Evolutionary conservation across 352 stramenopile species (phyloP).

Genomic region (Pythium sukuiense): DNA sequence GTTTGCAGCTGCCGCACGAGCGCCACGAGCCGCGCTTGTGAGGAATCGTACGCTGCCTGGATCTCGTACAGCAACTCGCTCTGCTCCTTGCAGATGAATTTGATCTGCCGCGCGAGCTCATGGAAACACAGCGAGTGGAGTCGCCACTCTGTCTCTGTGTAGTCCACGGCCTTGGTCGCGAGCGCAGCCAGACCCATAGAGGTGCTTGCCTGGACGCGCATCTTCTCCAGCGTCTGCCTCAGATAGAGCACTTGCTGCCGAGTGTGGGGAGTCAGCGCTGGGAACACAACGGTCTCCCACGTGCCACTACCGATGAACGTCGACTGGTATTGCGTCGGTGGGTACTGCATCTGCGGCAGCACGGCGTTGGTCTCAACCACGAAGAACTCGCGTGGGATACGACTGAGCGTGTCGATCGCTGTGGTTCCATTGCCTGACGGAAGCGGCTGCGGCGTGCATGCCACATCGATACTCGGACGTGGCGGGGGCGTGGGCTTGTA

Average conservation of each 20-base stretch:
- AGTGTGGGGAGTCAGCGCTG: constrained; percentile 57
- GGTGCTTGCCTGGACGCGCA: constrained; percentile 33
- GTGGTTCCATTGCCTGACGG: background rate
- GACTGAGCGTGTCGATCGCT: constrained; percentile 25
- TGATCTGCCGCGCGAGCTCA: constrained; percentile 72
- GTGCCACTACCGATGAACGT: constrained; percentile 36
- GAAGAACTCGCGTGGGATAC: constrained; percentile 77
- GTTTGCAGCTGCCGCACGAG: constrained; percentile 12
- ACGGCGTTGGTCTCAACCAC: constrained; percentile 72
- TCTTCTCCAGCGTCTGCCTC: constrained; percentile 54
- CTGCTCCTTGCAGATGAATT: constrained; percentile 78
- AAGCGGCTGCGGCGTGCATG: constrained; percentile 2
- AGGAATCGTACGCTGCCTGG: constrained; percentile 47
- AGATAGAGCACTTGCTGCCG: constrained; percentile 72
- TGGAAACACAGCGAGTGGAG: constrained; percentile 80
- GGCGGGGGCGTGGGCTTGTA: constrained; percentile 5
- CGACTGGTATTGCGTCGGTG: constrained; percentile 60
- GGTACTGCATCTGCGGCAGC: constrained; percentile 49
- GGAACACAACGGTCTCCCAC: constrained; percentile 81
- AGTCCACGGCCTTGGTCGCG: constrained; percentile 33
- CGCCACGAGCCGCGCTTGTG: constrained; percentile 25
- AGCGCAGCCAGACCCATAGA: background rate
- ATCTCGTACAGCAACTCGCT: constrained; percentile 69
- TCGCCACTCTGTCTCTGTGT: constrained; percentile 51
- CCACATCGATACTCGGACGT: background rate